A percentile compares a stretch with the other conserved stretches of the same genome.
Conservation (phyloP, 1,139 yeast species). For the Blastobotrys illinoisensis region DNA sequence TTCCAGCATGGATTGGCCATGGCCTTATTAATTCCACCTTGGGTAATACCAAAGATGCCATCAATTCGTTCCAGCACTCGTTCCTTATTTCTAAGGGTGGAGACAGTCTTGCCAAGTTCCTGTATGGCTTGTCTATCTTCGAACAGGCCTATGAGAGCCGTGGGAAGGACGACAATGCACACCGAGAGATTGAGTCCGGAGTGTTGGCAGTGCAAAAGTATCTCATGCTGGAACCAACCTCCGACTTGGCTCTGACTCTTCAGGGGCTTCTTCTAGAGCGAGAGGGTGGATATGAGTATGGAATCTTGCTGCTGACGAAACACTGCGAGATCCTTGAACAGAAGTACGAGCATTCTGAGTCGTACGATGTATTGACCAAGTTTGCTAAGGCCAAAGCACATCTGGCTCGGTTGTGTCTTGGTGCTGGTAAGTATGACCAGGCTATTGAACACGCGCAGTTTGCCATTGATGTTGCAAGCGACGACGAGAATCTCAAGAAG, state of each 20-base stretch:
- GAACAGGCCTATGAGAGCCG: conserved; percentile 17
- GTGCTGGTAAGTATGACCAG: conserved; percentile 45
- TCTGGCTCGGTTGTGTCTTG: conserved; percentile 64
- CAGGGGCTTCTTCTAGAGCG: conserved; percentile 51
- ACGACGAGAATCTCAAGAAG: conserved; percentile 25
- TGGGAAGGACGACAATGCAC: conserved; percentile 3
- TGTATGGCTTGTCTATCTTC: conserved; percentile 61
- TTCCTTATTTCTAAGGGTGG: conserved; percentile 69
- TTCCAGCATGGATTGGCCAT: conserved; percentile 83
- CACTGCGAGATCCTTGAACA: conserved; percentile 50
- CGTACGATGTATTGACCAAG: conserved; percentile 42
- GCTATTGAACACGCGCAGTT: conserved; percentile 61
- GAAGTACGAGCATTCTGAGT: conserved; percentile 53
- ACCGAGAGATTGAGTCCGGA: conserved; percentile 38
- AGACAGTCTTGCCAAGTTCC: conserved; percentile 62
- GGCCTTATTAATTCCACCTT: conserved; percentile 60
- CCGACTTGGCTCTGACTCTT: conserved; percentile 55
- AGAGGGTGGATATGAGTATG: conserved; percentile 53
- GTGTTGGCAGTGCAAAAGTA: conserved; percentile 69
- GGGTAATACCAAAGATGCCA: conserved; percentile 52
- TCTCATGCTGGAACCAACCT: conserved; percentile 60
- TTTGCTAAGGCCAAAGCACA: conserved; percentile 63
- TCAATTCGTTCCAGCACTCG: conserved; percentile 67
- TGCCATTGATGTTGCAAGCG: conserved; percentile 41
- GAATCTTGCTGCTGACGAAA: conserved; percentile 43